Base-by-base conservation (phyloP, 2,329 filamentous ascomycete species). In the Exophiala mesophila region DNA sequence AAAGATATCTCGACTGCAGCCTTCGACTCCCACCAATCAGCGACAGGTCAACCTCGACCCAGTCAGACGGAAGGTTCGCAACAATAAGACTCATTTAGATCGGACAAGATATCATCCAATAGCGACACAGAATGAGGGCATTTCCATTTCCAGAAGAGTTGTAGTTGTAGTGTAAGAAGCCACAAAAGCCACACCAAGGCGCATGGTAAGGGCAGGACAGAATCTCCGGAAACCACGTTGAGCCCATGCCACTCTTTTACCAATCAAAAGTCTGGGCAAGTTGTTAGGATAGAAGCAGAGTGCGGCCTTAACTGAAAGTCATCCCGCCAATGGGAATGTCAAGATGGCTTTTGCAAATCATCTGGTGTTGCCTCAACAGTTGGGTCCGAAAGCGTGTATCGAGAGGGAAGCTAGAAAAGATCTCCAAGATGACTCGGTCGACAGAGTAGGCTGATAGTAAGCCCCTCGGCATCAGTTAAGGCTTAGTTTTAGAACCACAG, bases 331-430 rank as follows among this genome's bases (percentile, higher is more conserved):
- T 26, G 23, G 23, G 23, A 26, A 26, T 6, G 23, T 16, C 32
- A 47, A 31, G 21, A 44, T 33, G 43, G 32, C 17, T 31, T 20
- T 19, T 26, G 24, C 44, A 31, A 38, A 20, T 13, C 31, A n/a
- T 40, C 21, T 43, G 32, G 41, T 26, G 39, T 41, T 47, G 33
- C 41, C 37, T 33, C n/a, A n/a, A 31, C 15, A 18, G 7, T 36
- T 44, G 49, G 49, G 49, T 52, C 49, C 45, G 33, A 52, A 52
- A 47, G 6, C n/a, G n/a, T n/a, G n/a, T n/a, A n/a, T n/a, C n/a
- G n/a, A n/a, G n/a, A n/a, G n/a, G n/a, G n/a, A n/a, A n/a, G n/a
- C n/a, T n/a, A n/a, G n/a, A n/a, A n/a, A n/a, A n/a, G n/a, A n/a
- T n/a, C n/a, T n/a, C n/a, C n/a, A n/a, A n/a, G n/a, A n/a, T n/a